A percentile compares a stretch with the other conserved stretches of the same genome.
These are phyloP conservation scores for Magnaporthiopsis rhizophila DNA, from an alignment of 2,329 filamentous ascomycete genomes.

Conservation along the genomic window DNA sequence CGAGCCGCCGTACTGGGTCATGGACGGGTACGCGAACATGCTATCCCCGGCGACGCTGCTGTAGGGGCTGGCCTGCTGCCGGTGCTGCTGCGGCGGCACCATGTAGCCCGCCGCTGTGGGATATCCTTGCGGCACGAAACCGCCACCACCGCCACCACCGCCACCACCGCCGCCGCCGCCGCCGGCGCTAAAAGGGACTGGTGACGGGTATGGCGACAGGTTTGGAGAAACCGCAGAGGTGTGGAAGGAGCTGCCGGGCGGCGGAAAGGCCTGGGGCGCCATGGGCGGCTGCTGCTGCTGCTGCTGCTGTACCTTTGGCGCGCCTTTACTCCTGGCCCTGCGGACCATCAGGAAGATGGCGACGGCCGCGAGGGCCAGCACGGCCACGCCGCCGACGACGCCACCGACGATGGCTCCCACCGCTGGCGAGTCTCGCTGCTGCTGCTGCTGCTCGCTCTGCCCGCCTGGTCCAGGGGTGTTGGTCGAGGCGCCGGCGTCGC, in stretches of 20 bases:
- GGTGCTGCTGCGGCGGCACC: constrained; percentile 1
- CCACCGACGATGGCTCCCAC: constrained; percentile 83
- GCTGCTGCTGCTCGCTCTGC: neutral
- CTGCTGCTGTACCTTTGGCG: constrained; percentile 3
- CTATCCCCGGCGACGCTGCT: neutral
- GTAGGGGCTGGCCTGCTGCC: neutral
- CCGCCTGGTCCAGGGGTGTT: neutral
- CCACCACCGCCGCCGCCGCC: neutral
- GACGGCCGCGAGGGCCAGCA: constrained; percentile 42
- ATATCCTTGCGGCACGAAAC: neutral
- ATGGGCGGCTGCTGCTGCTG: neutral
- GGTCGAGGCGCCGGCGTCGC: neutral
- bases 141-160: too few relatives aligned
- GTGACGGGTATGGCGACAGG: neutral
- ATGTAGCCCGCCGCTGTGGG: neutral
- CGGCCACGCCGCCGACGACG: constrained; percentile 71
- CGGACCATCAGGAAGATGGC: constrained; percentile 70
- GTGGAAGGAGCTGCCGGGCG: neutral
- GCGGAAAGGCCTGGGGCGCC: neutral
- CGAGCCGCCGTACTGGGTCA: neutral
- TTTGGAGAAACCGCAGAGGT: neutral
- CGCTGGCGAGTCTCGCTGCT: constrained; percentile 29
- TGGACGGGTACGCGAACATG: neutral
- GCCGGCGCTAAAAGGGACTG: neutral
- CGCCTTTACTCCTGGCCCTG: constrained; percentile 33